Base-by-base conservation (phyloP, 164 flowering plant genomes). In the Sedum album region DNA sequence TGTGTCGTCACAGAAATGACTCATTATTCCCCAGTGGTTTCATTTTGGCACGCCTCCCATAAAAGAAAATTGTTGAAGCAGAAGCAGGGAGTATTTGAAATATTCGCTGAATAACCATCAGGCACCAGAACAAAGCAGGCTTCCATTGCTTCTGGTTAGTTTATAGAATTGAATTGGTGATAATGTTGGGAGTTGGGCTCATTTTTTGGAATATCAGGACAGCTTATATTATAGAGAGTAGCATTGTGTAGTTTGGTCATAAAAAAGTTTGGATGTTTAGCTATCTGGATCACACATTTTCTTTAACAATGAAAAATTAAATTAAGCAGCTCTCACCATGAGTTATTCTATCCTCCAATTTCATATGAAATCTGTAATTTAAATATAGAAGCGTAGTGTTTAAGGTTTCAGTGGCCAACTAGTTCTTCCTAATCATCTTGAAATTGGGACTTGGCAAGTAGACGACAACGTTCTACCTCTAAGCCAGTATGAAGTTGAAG, bases 1-100 rank as follows among this genome's bases (percentile, higher is more conserved):
- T 23, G 86, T 82, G 0, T 90, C 96, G 25, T 79, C 87, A 31
- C 49, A 44, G 66, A 21, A 33, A 57, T 74, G 39, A 64, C 20
- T 36, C n/a, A 17, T 8, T 11, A 55, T 55, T 11, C 31, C 14
- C 1, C 18, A 11, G 2, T 9, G 15, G 61, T 31, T 55, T 14
- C 26, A n/a, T 6, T 51, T 7, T 51, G 10, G 23, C 26, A 17
- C 57, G 21, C 57, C 57, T 2, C 57, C 53, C 53, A 48, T 2
- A 48, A 48, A 48, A 48, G 2, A 18, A 18, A 18, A 42, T 42
- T 42, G 48, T 15, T 15, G 28, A 51, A 21, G 0, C 57, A 23
- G 57, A 25, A 20, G 57, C 57, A 51, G 26, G 57, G 57, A 51
- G 57, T 23, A n/a, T 51, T 23, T 55, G 61, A 14, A n/a, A 0